Evolutionary conservation across 2,329 filamentous ascomycete genomes (phyloP).

Genomic region (Epichloe amarillans): DNA sequence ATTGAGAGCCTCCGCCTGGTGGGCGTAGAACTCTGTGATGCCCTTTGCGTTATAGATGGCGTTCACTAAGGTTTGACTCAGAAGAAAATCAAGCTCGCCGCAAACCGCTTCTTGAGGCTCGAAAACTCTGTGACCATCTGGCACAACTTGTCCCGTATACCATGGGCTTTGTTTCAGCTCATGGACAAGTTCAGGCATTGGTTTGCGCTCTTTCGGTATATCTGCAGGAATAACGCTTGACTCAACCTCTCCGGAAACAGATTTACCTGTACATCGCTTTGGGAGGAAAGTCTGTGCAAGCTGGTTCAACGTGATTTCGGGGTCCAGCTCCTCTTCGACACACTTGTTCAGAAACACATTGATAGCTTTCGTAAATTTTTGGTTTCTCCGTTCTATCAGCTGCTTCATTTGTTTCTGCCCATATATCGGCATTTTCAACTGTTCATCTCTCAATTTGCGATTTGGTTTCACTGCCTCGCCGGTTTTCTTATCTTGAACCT

Average conservation of each 20-base stretch:
- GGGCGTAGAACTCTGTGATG: constrained; percentile 76
- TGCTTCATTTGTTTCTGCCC: constrained; percentile 84
- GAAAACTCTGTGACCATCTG: constrained; percentile 82
- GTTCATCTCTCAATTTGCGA: constrained; percentile 59
- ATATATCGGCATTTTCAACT: constrained; percentile 82
- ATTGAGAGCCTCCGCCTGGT: constrained; percentile 91
- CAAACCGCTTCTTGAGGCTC: constrained; percentile 71
- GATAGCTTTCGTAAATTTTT: constrained; percentile 66
- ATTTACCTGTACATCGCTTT: constrained; percentile 31
- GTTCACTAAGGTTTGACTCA: constrained; percentile 90
- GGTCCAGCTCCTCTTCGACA: constrained; percentile 48
- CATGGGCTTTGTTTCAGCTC: constrained; percentile 73
- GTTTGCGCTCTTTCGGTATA: constrained; percentile 69
- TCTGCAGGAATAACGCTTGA: constrained; percentile 44
- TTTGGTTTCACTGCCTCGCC: constrained; percentile 57
- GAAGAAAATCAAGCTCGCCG: constrained; percentile 69
- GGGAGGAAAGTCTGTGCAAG: constrained; percentile 51
- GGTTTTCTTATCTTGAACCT: constrained; percentile 59
- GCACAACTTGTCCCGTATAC: constrained; percentile 88
- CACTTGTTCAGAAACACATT: constrained; percentile 68
- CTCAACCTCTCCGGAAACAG: constrained; percentile 16
- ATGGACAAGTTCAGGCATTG: constrained; percentile 70
- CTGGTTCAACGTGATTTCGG: constrained; percentile 49
- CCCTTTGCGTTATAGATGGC: constrained; percentile 84
- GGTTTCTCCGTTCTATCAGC: constrained; percentile 80